Evolutionary conservation across 345 rosid species (phyloP).

Genomic region (Citrus mangshanensis): DNA sequence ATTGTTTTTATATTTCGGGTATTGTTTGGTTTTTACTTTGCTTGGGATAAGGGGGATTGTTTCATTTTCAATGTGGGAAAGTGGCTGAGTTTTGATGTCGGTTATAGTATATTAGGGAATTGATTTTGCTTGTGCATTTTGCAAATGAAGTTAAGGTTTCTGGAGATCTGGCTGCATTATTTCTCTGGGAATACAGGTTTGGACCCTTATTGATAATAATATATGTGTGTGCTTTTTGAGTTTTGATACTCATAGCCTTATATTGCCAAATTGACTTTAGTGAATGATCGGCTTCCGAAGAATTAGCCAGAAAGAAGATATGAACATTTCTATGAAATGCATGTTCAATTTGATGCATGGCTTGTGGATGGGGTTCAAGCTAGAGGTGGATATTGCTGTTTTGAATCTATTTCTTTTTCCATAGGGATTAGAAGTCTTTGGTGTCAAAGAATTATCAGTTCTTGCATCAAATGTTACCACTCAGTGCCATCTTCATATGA

Average conservation of each 20-base stretch:
- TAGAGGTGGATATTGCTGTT: neutral
- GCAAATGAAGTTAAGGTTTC: slow-evolving; percentile 59
- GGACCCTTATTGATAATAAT: neutral
- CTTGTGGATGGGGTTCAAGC: neutral
- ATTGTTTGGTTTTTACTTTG: slow-evolving; percentile 7
- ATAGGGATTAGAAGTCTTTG: neutral
- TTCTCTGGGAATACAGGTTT: slow-evolving; percentile 45
- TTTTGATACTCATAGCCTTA: neutral
- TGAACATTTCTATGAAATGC: neutral
- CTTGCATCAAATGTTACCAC: neutral
- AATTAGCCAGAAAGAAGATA: neutral
- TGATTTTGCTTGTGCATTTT: slow-evolving; percentile 22
- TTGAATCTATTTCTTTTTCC: neutral
- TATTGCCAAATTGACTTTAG: neutral
- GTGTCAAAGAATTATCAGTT: neutral
- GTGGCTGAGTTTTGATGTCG: slow-evolving; percentile 27
- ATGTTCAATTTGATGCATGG: neutral
- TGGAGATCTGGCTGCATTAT: slow-evolving; percentile 40
- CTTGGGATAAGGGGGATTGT: slow-evolving; percentile 5
- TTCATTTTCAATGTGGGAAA: slow-evolving; percentile 29
- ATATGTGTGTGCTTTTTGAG: neutral
- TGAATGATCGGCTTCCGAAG: neutral
- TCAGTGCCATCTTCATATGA: neutral
- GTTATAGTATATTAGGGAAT: slow-evolving; percentile 21
- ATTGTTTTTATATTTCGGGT: neutral